Evolutionary conservation across 179 eudicot genomes (phyloP), one percentile per base, ranked within the genome.

Genomic region (Amaranthus tricolor): DNA sequence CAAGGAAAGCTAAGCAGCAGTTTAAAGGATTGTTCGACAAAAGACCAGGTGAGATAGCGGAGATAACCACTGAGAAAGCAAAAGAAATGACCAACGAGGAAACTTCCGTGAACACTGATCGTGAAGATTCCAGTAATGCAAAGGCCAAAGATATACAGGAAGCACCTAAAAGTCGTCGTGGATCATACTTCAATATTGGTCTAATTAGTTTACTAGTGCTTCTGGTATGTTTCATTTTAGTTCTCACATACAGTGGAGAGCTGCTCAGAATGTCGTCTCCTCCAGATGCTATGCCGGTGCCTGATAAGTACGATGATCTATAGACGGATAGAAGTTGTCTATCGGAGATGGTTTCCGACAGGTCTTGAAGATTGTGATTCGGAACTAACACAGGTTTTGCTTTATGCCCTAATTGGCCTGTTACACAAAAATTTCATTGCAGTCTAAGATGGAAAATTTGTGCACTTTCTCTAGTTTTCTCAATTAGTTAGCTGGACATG

Each of bases 1-100:
- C 80, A 49, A 84, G 74, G 84, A 93, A 86, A 79, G 97, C 88
- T 10, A 92, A 92, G 74, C 70, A 91, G 76, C 98, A 95, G 77
- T 95, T 95, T 62, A 93, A 93, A 88, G 98, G 99, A 68, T 84
- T 95, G 43, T 95, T 95, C 64, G 98, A 93, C 87, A 91, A 89
- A 82, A 87, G 83, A 50, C 97, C 98, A 5, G 98, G 99, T 59
- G 96, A 93, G 72, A 93, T 96, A 74, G 79, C 97, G 0, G 98
- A 93, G 16, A 86, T 80, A 40, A 87, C 81, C 68, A 68, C 12
- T 7, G 77, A 56, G 10, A 80, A 75, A 12, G 63, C 54, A 58
- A 86, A 66, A 40, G 82, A 86, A 69, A 81, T 77, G 62, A 70
- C 62, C 40, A 44, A 64, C 1, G 68, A 47, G 9, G 77, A 83